phyloP scores from a whole-genome alignment of 805 yeast species.

The Yarrowia sp. region DNA sequence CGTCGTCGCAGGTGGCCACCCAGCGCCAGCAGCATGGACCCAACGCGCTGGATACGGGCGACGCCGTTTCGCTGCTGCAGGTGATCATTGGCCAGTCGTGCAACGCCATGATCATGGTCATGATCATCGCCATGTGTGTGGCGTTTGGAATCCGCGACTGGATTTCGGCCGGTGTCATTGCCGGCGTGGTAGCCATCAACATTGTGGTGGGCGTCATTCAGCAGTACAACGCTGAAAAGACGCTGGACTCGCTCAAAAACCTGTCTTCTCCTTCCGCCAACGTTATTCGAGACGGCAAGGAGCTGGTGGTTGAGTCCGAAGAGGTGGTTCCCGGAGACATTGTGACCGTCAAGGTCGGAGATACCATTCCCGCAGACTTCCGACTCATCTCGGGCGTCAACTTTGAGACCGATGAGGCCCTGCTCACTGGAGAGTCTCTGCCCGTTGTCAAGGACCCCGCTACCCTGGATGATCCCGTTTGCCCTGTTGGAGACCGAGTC shows the following conservation, averaged over 20 bases:
- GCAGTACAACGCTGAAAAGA: slow-evolving; percentile 76
- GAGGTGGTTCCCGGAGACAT: slow-evolving; percentile 79
- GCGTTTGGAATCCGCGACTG: slow-evolving; percentile 77
- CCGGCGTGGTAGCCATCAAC: slow-evolving; percentile 68
- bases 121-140: slow-evolving; percentile 72
- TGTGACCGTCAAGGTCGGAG: slow-evolving; percentile 69
- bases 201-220: slow-evolving; percentile 72
- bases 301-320: slow-evolving; percentile 63
- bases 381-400: slow-evolving; percentile 64
- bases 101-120: slow-evolving; percentile 80
- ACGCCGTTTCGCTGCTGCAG: slow-evolving; percentile 58
- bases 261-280: slow-evolving; percentile 74
- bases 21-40: slow-evolving; percentile 55
- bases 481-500: slow-evolving; percentile 74
- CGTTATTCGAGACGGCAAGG: slow-evolving; percentile 67
- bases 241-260: slow-evolving; percentile 74
- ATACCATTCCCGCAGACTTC: slow-evolving; percentile 79
- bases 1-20: slow-evolving; percentile 32
- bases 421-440: slow-evolving; percentile 69
- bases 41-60: slow-evolving; percentile 67
- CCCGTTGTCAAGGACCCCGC: slow-evolving; percentile 66
- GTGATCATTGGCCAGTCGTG: slow-evolving; percentile 71
- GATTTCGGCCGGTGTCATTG: slow-evolving; percentile 84
- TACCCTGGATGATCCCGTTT: slow-evolving; percentile 50
- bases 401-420: slow-evolving; percentile 74